A percentile compares a stretch with the other conserved stretches of the same genome.
phyloP scores from a whole-genome alignment of 495 filamentous ascomycete species.

The Aspergillus affinis region DNA sequence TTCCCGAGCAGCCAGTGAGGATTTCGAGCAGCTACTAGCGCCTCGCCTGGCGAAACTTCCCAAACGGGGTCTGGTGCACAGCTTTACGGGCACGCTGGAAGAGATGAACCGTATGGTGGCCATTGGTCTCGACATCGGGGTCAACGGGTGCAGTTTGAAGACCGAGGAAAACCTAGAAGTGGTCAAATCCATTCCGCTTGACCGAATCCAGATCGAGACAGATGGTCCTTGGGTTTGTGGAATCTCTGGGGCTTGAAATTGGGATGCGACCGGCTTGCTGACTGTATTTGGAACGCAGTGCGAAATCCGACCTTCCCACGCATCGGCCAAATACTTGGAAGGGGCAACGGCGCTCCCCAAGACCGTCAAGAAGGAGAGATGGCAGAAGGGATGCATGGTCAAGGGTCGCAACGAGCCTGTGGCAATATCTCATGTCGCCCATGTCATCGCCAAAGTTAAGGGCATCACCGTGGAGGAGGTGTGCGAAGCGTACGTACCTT shows the following conservation, averaged over 20 bases:
- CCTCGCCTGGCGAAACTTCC: slow-evolving; percentile 56
- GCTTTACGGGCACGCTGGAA: slow-evolving; percentile 80
- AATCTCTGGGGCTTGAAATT: neutral
- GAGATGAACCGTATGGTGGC: slow-evolving; percentile 78
- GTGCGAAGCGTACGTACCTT: slow-evolving; percentile 66
- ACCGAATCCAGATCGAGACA: slow-evolving; percentile 82
- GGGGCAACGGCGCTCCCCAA: slow-evolving; percentile 48
- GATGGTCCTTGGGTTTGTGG: slow-evolving; percentile 79
- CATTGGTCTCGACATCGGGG: slow-evolving; percentile 76
- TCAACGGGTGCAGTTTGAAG: slow-evolving; percentile 93
- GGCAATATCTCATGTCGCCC: slow-evolving; percentile 79
- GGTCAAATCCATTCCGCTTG: slow-evolving; percentile 70
- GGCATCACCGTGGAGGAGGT: slow-evolving; percentile 76
- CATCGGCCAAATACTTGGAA: slow-evolving; percentile 47
- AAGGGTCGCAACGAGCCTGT: slow-evolving; percentile 92
- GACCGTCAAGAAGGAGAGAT: slow-evolving; percentile 93
- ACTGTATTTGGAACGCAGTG: slow-evolving; percentile 35
- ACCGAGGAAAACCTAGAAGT: slow-evolving; percentile 85
- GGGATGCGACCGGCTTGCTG: neutral
- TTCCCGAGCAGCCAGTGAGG: slow-evolving; percentile 76
- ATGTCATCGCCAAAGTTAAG: slow-evolving; percentile 82
- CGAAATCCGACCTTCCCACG: slow-evolving; percentile 56
- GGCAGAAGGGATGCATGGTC: slow-evolving; percentile 75
- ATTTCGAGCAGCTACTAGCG: slow-evolving; percentile 69
- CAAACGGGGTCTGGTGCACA: slow-evolving; percentile 79